A percentile compares a stretch with the other conserved stretches of the same genome.
phyloP scores from a whole-genome alignment of 1,284 basidiomycete genomes.

The Trametes sp. region DNA sequence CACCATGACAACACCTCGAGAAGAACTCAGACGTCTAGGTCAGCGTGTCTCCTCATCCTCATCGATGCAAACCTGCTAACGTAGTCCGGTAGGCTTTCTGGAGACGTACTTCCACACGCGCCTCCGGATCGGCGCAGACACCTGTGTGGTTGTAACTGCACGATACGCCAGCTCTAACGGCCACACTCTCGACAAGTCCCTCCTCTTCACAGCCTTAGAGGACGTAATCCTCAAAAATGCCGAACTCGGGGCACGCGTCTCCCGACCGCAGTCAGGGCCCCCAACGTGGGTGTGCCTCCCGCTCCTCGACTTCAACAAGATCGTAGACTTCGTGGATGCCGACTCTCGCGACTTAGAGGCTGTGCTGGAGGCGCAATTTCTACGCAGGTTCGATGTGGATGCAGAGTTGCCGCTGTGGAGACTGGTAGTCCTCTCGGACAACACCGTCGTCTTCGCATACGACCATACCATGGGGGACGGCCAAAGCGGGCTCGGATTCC shows the following conservation, averaged over 20 bases:
- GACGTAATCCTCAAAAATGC: constrained; percentile 40
- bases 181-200: constrained; percentile 14
- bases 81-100: not conserved
- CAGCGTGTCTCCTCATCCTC: not conserved
- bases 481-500: constrained; percentile 48
- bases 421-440: constrained; percentile 43
- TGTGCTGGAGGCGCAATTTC: constrained; percentile 40
- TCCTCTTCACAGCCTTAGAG: constrained; percentile 44
- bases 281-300: constrained; percentile 40
- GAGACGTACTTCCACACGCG: constrained; percentile 1
- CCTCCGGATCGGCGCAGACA: constrained; percentile 4
- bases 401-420: constrained; percentile 48
- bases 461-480: constrained; percentile 52
- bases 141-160: constrained; percentile 1
- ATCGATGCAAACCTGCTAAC: not conserved
- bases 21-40: not conserved
- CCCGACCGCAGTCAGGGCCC: constrained; percentile 11
- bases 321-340: constrained; percentile 43
- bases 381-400: constrained; percentile 37
- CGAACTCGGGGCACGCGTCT: constrained; percentile 40
- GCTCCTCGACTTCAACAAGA: constrained; percentile 42
- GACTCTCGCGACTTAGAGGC: constrained; percentile 30
- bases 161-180: constrained; percentile 3
- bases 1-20: not conserved
- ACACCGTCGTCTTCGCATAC: constrained; percentile 46